These are phyloP conservation scores for Podaxis sp. DNA, from an alignment of 768 basidiomycete genomes.

Conservation along the genomic window DNA sequence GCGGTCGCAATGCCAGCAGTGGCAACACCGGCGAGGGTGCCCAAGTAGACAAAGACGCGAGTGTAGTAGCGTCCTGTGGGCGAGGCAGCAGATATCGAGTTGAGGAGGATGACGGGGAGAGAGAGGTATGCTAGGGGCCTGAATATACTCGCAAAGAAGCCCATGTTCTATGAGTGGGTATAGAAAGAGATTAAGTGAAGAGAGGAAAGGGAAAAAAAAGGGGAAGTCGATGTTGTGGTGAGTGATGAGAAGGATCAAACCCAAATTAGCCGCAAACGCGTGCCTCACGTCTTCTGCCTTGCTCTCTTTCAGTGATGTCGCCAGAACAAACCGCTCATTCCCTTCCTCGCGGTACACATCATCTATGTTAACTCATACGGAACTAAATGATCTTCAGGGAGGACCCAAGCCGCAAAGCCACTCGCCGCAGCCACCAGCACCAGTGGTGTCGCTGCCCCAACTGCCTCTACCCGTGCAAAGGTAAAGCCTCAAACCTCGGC, in stretches of 20 bases:
- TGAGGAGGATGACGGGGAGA: conserved; percentile 65
- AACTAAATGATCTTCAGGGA: conserved; percentile 28
- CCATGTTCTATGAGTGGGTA: conserved; percentile 44
- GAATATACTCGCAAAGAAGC: conserved; percentile 55
- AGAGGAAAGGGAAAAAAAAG: background rate
- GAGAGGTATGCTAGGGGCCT: conserved; percentile 78
- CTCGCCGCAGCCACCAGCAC: conserved; percentile 6
- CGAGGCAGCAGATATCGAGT: conserved; percentile 53
- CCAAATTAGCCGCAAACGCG: conserved; percentile 13
- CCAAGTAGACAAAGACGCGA: conserved; percentile 68
- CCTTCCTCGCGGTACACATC: conserved; percentile 15
- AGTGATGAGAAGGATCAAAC: conserved; percentile 10
- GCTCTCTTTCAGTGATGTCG: background rate
- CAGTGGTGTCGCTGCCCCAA: conserved; percentile 4
- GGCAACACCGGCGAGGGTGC: conserved; percentile 67
- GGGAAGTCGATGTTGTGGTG: background rate
- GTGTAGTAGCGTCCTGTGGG: conserved; percentile 69
- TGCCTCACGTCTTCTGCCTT: conserved; percentile 4
- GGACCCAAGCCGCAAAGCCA: conserved; percentile 23
- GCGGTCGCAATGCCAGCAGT: conserved; percentile 71
- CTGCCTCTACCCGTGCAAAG: conserved; percentile 1
- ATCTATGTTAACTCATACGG: conserved; percentile 6
- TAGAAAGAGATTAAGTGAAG: background rate
- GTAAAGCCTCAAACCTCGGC: conserved; percentile 14
- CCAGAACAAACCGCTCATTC: background rate